These are phyloP conservation scores for Pezizomycotina sp. DNA, from an alignment of 2,329 filamentous ascomycete genomes.

Conservation along the genomic window DNA sequence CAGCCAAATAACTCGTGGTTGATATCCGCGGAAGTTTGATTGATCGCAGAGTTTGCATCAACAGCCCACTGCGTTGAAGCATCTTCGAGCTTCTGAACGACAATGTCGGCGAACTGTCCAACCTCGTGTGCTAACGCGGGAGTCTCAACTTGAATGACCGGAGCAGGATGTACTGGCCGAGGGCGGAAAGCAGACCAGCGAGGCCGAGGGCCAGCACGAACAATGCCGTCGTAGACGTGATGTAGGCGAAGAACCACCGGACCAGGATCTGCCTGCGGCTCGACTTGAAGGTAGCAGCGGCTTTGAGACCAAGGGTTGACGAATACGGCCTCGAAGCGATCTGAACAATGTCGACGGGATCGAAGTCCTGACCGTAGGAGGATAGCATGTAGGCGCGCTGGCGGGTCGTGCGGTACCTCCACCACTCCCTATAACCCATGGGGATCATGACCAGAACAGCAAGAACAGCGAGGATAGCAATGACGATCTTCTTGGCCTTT, in stretches of 20 bases:
- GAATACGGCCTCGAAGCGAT: conserved; percentile 69
- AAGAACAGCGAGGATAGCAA: conserved; percentile 53
- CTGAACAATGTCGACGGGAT: conserved; percentile 78
- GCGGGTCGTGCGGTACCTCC: conserved; percentile 57
- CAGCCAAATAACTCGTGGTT: conserved; percentile 76
- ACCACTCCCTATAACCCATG: conserved; percentile 67
- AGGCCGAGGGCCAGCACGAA: conserved; percentile 70
- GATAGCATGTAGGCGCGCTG: conserved; percentile 50
- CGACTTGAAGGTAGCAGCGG: conserved; percentile 48
- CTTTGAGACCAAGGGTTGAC: conserved; percentile 51
- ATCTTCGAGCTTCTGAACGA: conserved; percentile 54
- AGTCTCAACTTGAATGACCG: conserved; percentile 54
- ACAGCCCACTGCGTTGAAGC: conserved; percentile 62
- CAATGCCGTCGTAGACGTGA: conserved; percentile 69
- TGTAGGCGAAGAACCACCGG: conserved; percentile 73
- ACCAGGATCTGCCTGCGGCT: conserved; percentile 51
- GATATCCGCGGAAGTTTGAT: conserved; percentile 48
- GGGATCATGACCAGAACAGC: conserved; percentile 59
- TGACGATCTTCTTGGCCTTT: conserved; percentile 55
- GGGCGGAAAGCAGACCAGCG: conserved; percentile 64
- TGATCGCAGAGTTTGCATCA: conserved; percentile 58
- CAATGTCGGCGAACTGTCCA: conserved; percentile 60
- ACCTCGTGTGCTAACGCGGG: conserved; percentile 60
- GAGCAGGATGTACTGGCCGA: conserved; percentile 70
- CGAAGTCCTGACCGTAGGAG: conserved; percentile 41